Percentiles rank a stretch among this genome's conserved stretches.
phyloP scores from a whole-genome alignment of 441 rosid species.

The Erodium texanum region DNA sequence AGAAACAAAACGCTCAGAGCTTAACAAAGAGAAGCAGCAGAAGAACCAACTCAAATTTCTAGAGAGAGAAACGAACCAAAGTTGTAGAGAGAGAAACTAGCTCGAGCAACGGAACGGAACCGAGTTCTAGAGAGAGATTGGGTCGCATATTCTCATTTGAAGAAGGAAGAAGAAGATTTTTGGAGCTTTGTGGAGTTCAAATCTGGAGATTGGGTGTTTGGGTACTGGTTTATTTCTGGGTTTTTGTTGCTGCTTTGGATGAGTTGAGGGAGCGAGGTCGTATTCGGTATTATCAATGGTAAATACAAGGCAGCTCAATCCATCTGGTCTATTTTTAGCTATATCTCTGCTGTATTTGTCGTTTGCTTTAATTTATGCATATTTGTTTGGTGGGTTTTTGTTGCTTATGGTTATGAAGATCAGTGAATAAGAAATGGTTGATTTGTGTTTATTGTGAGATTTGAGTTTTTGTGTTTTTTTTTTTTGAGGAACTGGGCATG shows the following conservation, averaged over 20 bases:
- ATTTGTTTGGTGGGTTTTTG: neutral
- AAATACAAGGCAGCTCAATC: neutral
- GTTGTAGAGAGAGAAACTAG: neutral
- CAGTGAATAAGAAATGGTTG: neutral
- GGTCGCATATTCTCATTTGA: neutral
- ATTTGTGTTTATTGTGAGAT: neutral
- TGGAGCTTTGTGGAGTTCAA: neutral
- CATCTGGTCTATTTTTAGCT: neutral
- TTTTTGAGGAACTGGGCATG: neutral
- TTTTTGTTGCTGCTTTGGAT: neutral
- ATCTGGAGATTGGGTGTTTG: conserved; percentile 1
- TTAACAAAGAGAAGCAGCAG: neutral
- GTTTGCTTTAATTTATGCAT: neutral
- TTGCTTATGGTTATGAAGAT: neutral
- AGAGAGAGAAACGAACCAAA: conserved; percentile 3
- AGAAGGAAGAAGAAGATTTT: neutral
- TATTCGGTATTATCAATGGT: neutral
- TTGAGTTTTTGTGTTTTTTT: neutral
- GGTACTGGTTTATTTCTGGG: neutral
- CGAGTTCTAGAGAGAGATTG: neutral
- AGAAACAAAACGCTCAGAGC: conserved; percentile 1
- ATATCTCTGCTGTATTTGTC: conserved; percentile 1
- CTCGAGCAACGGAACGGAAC: conserved; percentile 1
- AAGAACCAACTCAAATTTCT: conserved; percentile 2
- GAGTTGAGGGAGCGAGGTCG: neutral